phyloP scores from a whole-genome alignment of 371 early-diverging fungal genomes.

The Mortierella sp. region DNA sequence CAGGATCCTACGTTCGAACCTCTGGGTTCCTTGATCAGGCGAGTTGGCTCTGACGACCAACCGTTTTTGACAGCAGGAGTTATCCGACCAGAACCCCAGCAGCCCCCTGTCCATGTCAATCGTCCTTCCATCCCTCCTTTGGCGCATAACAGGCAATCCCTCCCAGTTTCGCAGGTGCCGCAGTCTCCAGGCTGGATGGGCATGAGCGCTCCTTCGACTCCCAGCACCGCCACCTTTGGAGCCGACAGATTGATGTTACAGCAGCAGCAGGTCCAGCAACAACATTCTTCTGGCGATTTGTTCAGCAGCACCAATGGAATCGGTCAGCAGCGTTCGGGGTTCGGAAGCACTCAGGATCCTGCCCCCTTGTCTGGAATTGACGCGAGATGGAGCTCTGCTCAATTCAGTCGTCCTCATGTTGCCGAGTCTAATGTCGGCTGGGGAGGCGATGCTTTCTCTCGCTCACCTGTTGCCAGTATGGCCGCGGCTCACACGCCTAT shows the following conservation, averaged over 20 bases:
- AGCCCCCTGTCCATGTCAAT: constrained; percentile 11
- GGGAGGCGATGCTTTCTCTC: constrained; percentile 41
- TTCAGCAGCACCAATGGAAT: constrained; percentile 36
- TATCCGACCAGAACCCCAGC: constrained; percentile 32
- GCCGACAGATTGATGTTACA: constrained; percentile 48
- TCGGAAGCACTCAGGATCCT: constrained; percentile 19
- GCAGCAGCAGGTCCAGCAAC: constrained; percentile 40
- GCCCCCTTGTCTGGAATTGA: constrained; percentile 22
- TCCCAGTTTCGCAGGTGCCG: constrained; percentile 12
- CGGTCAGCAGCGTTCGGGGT: constrained; percentile 33
- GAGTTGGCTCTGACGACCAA: constrained; percentile 73
- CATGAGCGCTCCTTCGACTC: constrained; percentile 54
- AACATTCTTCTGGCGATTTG: constrained; percentile 46
- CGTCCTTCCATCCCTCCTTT: constrained; percentile 34
- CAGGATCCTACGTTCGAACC: constrained; percentile 81
- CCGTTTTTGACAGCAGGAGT: constrained; percentile 71
- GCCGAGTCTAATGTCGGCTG: constrained; percentile 28
- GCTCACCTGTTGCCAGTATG: constrained; percentile 30
- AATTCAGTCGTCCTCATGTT: constrained; percentile 28
- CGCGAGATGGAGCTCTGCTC: constrained; percentile 31
- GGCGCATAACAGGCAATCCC: constrained; percentile 23
- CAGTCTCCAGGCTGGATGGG: constrained; percentile 41
- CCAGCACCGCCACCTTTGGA: constrained; percentile 50
- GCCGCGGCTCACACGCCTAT: constrained; percentile 36
- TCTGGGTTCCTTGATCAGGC: constrained; percentile 71